Evolutionary conservation across 768 basidiomycete genomes (phyloP), one percentile per base, ranked within the genome.

Genomic region (Kwoniella dejecticola): DNA sequence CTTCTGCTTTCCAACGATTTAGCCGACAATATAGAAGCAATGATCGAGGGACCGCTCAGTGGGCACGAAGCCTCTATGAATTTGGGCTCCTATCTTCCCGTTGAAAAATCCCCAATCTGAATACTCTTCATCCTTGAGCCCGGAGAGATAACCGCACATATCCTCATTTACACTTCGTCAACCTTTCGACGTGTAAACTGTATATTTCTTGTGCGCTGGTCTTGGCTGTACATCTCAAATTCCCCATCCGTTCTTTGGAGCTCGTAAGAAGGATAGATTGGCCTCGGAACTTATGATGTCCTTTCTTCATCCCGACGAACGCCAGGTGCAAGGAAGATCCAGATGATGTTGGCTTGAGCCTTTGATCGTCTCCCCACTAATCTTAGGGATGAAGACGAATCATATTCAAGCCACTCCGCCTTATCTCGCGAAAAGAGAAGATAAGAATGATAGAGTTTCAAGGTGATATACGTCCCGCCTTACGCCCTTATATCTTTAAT

Each of bases 401-500:
- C 60, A 62, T 62, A 50, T 52, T 49, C 60, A 41, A 62, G 60
- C 46, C 24, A 13, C 21, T 21, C 29, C 27, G 17, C 23, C 8
- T 7, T 36, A 7, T 36, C 17, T 38, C 33, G n/a, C 27, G 31
- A 26, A 33, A 30, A 40, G 31, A 27, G 33, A 52, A n/a, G 38
- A 30, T 17, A 26, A 54, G 23, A n/a, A n/a, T n/a, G n/a, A n/a
- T n/a, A 26, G 36, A 23, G 31, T 3, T 36, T 31, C 17, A 49
- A 3, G 29, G n/a, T 38, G 29, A 44, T 68, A 57, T 66, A 64
- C 65, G 63, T 71, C 64, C 62, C 60, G 64, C 70, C 63, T 71
- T 66, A 66, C 55, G 46, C 65, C 60, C 67, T 65, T 52, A 36
- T 45, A 46, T 42, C 36, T 61, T 27, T 13, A 46, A 40, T 57